These are phyloP conservation scores for Euphorbia tirucalli DNA, from an alignment of 345 rosid species.

Conservation along the genomic window DNA sequence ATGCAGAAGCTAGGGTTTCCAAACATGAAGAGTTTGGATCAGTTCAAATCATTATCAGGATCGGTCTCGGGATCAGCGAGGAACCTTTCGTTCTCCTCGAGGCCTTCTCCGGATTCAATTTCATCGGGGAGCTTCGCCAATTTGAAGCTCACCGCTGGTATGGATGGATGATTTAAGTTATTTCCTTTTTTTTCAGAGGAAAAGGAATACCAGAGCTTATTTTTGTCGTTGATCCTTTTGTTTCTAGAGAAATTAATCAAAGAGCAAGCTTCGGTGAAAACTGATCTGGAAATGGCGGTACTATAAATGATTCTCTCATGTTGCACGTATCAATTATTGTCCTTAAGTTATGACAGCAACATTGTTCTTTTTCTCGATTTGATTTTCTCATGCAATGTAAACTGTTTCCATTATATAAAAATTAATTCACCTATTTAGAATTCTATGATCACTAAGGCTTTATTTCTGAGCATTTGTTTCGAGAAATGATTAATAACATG, in stretches of 20 bases:
- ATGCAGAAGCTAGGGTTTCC: constrained; percentile 80
- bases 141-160: constrained; percentile 88
- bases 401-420: constrained; percentile 1
- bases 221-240: constrained; percentile 24
- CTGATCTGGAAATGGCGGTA: constrained; percentile 91
- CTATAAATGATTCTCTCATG: neutral
- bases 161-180: neutral
- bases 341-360: neutral
- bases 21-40: constrained; percentile 66
- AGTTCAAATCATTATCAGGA: constrained; percentile 47
- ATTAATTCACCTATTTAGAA: neutral
- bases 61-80: constrained; percentile 43
- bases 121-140: constrained; percentile 68
- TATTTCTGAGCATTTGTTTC: neutral
- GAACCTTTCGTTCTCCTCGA: constrained; percentile 50
- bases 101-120: constrained; percentile 47
- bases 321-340: neutral
- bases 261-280: constrained; percentile 82
- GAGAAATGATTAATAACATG: constrained; percentile 2
- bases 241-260: constrained; percentile 77
- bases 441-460: neutral
- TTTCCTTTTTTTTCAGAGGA: neutral
- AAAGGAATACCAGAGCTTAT: constrained; percentile 20
- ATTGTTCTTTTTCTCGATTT: neutral
- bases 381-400: neutral